Percentiles rank a stretch among this genome's conserved stretches.
These are phyloP conservation scores for Epichloe gansuensis DNA, from an alignment of 2,329 filamentous ascomycete species.

Conservation along the genomic window DNA sequence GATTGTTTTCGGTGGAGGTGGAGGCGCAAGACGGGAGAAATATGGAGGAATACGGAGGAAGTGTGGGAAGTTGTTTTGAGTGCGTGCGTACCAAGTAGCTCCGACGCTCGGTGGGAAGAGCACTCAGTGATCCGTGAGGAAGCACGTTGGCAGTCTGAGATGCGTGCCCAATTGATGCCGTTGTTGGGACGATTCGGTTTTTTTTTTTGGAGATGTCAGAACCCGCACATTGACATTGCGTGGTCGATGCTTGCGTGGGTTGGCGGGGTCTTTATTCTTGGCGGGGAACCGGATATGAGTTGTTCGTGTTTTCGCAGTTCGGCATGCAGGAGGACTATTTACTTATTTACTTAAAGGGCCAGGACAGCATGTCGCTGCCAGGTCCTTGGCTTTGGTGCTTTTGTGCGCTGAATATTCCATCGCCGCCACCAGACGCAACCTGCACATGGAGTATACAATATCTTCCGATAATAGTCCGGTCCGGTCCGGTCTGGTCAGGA, in stretches of 20 bases:
- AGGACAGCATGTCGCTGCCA: too few species aligned
- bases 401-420: too few species aligned
- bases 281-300: background rate
- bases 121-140: background rate
- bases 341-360: background rate
- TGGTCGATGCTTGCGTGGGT: background rate
- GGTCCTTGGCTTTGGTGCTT: too few species aligned
- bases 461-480: too few species aligned
- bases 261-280: background rate
- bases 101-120: background rate
- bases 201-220: background rate
- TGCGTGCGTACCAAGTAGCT: background rate
- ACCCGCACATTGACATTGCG: background rate
- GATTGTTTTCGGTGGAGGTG: background rate
- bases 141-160: background rate
- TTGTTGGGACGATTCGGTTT: background rate
- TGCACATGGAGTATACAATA: too few species aligned
- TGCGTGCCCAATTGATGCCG: background rate
- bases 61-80: background rate
- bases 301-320: background rate
- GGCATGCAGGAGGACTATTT: background rate
- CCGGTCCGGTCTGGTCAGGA: too few species aligned
- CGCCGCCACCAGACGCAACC: too few species aligned
- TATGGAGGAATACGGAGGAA: background rate
- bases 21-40: background rate